A percentile compares a stretch with the other conserved stretches of the same genome.
These are phyloP conservation scores for Lanmaoa pseudosensibilis DNA, from an alignment of 768 basidiomycete species.

Conservation along the genomic window DNA sequence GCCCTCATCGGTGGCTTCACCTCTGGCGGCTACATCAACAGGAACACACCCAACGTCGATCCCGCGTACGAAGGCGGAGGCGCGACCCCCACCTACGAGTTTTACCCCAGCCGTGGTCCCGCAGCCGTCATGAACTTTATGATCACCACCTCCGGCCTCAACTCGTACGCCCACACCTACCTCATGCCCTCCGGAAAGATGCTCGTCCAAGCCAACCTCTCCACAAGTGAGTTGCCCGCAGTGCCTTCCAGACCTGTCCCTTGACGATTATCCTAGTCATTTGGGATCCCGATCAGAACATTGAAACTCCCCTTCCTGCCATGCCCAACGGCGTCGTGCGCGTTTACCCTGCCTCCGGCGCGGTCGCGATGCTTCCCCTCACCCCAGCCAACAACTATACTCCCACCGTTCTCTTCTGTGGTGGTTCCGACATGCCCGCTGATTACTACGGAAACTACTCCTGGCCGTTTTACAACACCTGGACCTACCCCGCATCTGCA, in stretches of 20 bases:
- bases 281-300: constrained; percentile 54
- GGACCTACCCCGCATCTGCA: constrained; percentile 62
- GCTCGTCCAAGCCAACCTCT: constrained; percentile 76
- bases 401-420: constrained; percentile 87
- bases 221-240: constrained; percentile 54
- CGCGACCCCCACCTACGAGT: constrained; percentile 79
- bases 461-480: constrained; percentile 71
- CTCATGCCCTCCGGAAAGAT: constrained; percentile 72
- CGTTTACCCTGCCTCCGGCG: constrained; percentile 89
- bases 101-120: constrained; percentile 63
- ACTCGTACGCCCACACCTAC: constrained; percentile 73
- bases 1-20: constrained; percentile 78
- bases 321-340: constrained; percentile 76
- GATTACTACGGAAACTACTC: constrained; percentile 76
- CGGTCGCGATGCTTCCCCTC: constrained; percentile 85
- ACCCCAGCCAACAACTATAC: constrained; percentile 87
- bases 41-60: constrained; percentile 65
- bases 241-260: neutral
- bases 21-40: constrained; percentile 74
- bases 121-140: constrained; percentile 62
- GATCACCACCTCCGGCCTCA: constrained; percentile 70
- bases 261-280: constrained; percentile 33
- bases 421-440: constrained; percentile 78
- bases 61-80: constrained; percentile 59
- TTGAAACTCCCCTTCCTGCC: constrained; percentile 61